These are phyloP conservation scores for Liquidambar formosana DNA, from an alignment of 164 flowering plant species.

Conservation along the genomic window DNA sequence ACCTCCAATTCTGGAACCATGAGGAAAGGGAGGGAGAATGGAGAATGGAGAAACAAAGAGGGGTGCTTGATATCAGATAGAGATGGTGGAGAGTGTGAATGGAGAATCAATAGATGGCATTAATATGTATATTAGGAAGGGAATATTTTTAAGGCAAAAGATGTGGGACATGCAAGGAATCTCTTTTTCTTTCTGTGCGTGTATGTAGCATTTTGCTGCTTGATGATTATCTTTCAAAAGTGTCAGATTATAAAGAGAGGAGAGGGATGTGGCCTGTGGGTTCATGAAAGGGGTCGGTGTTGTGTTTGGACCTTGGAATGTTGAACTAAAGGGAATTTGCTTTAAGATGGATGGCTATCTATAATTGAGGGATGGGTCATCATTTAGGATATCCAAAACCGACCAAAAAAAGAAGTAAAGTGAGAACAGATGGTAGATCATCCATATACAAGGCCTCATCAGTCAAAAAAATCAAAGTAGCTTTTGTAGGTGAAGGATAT, in stretches of 20 bases:
- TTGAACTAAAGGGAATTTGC: constrained; percentile 40
- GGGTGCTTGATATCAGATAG: constrained; percentile 21
- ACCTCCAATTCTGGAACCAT: constrained; percentile 76
- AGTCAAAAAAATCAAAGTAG: constrained; percentile 28
- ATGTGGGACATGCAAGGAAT: constrained; percentile 79
- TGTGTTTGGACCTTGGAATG: constrained; percentile 21
- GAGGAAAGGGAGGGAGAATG: constrained; percentile 6
- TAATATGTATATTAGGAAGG: constrained; percentile 40
- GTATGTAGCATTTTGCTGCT: constrained; percentile 1
- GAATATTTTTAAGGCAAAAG: constrained; percentile 60
- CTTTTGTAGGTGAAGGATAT: constrained; percentile 43
- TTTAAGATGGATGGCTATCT: constrained; percentile 35
- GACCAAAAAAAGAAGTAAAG: constrained; percentile 27
- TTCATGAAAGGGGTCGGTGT: constrained; percentile 20
- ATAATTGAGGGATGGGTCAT: constrained; percentile 20
- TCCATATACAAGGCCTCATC: background rate
- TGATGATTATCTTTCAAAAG: constrained; percentile 12
- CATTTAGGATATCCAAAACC: constrained; percentile 45
- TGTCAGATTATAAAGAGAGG: constrained; percentile 13
- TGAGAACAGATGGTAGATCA: constrained; percentile 5
- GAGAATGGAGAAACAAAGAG: constrained; percentile 6
- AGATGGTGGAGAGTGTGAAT: constrained; percentile 21
- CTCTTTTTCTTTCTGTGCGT: constrained; percentile 24
- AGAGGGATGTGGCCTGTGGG: constrained; percentile 10
- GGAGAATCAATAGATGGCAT: constrained; percentile 45